Conservation (phyloP, 2,329 filamentous ascomycete genomes). For the Cadophora gregata region DNA sequence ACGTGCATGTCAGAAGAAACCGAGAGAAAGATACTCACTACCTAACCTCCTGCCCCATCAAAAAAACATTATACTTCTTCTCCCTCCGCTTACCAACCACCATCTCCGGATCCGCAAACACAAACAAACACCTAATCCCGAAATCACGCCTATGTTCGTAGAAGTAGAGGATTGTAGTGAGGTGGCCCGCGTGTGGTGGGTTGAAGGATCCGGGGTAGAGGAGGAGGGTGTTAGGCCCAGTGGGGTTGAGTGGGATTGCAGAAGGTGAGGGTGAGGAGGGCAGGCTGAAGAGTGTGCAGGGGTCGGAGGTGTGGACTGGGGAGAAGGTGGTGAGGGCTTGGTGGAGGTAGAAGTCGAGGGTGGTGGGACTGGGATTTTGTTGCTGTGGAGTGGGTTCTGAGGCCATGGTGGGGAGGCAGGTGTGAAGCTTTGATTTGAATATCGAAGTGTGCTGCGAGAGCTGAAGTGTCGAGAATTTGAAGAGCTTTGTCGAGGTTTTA, state of each 20-base stretch:
- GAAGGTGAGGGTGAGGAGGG: background rate
- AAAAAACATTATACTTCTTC: background rate
- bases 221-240: slow-evolving; percentile 4
- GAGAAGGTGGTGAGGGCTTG: background rate
- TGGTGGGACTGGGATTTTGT: background rate
- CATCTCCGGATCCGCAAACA: background rate
- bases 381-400: background rate
- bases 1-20: too few species aligned
- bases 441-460: too few species aligned
- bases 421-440: too few species aligned
- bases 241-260: background rate
- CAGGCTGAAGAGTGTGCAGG: background rate
- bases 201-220: slow-evolving; percentile 24
- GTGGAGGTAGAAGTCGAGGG: background rate
- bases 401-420: background rate
- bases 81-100: background rate
- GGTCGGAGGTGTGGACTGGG: background rate
- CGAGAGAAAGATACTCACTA: background rate
- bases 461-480: too few species aligned
- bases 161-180: slow-evolving; percentile 22
- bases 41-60: background rate
- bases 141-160: background rate
- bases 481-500: too few species aligned
- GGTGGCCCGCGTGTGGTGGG: slow-evolving; percentile 21
- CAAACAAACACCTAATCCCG: background rate